Base-by-base conservation (phyloP, 352 stramenopile species). In the Globisporangium paddicum region DNA sequence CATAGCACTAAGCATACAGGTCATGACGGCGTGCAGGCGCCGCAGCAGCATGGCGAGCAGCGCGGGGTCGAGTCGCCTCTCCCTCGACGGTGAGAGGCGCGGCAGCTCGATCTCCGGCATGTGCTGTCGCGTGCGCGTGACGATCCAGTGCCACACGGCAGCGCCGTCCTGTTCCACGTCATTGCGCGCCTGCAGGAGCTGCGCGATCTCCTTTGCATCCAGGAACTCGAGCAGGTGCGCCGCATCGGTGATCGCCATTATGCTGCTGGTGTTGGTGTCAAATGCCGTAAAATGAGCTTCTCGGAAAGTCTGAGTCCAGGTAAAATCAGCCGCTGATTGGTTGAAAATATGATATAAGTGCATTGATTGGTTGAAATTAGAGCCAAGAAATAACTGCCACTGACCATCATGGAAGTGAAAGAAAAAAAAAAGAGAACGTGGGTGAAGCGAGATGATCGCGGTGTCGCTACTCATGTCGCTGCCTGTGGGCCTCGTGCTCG, bases 151-250 rank as follows among this genome's bases (percentile, higher is more conserved):
- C 71, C 75, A 79, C 62, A 82, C 64, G 26, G 57, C 68, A 1
- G 53, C 64, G 32, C 56, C 59, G 40, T 68, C 61, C n/a, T 75
- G 61, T 47, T 14, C 49, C 11, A 26, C 37, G 18, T 66, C 59
- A 51, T 78, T 69, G 26, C 73, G 66, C 5, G 71, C 60, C 6
- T 65, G 68, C 40, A 72, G 65, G 46, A 84, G 53, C 23, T 54
- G 56, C 16, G 72, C 71, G 5, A 81, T 55, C 26, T 74, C 63
- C 13, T 52, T 60, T 0, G 73, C 61, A 26, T 82, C 60, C 23
- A 88, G 60, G 60, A 86, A 86, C 35, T 86, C 74, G 11, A 90
- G 69, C n/a, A 87, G 55, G 26, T 73, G 70, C 28, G 69, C 32
- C 44, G 69, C 56, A 16, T 79, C 72, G n/a, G 68, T 66, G 45